Conservation (phyloP, 176 grass and related monocot genomes). For the Bonia amplexicaulis region DNA sequence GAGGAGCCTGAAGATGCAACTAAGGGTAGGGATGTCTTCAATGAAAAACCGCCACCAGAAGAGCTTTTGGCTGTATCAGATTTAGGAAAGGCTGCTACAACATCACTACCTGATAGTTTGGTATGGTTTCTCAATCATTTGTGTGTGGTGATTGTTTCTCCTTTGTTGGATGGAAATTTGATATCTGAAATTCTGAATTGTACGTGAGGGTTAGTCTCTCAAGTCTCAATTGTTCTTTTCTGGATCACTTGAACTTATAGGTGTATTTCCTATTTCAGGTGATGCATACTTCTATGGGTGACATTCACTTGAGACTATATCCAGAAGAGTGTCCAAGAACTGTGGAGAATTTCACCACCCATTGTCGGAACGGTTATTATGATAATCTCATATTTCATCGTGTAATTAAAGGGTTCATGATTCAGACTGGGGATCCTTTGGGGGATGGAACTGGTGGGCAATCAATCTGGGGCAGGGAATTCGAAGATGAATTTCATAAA, state of each 20-base stretch:
- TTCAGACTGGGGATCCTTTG: slow-evolving; percentile 96
- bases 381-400: slow-evolving; percentile 98
- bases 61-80: slow-evolving; percentile 96
- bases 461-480: slow-evolving; percentile 97
- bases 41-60: slow-evolving; percentile 93
- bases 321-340: slow-evolving; percentile 99
- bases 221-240: not conserved
- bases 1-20: slow-evolving; percentile 99
- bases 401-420: slow-evolving; percentile 97
- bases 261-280: slow-evolving; percentile 47
- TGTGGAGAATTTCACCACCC: slow-evolving; percentile 97
- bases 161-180: not conserved
- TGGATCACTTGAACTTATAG: slow-evolving; percentile 11
- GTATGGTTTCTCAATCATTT: slow-evolving; percentile 41
- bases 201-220: not conserved
- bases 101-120: slow-evolving; percentile 90
- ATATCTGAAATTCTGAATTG: not conserved
- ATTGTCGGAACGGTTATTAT: slow-evolving; percentile 95
- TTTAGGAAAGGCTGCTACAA: slow-evolving; percentile 72
- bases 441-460: slow-evolving; percentile 97
- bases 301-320: slow-evolving; percentile 88
- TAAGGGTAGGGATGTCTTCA: slow-evolving; percentile 97
- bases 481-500: slow-evolving; percentile 98
- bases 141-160: not conserved
- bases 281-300: slow-evolving; percentile 92